Conservation (phyloP, 208 protist species). For the Wallacemonas sp. region DNA sequence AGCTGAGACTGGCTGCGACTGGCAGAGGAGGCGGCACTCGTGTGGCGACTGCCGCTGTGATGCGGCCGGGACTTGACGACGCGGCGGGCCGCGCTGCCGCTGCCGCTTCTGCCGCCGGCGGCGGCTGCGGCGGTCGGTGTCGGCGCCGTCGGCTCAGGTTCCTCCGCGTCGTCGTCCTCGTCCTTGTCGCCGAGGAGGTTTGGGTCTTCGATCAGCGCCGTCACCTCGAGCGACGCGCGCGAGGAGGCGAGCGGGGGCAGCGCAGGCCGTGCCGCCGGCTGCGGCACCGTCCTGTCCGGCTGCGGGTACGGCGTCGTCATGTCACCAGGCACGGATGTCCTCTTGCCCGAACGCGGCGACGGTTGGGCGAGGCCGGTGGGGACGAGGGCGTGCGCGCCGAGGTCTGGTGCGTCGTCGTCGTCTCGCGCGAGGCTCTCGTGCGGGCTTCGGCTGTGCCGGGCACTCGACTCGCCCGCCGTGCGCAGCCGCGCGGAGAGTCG, state of each 20-base stretch:
- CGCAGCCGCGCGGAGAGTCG: slow-evolving; percentile 6
- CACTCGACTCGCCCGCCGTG: not conserved
- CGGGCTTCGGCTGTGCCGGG: not conserved
- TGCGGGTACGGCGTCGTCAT: not conserved
- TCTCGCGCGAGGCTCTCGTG: not conserved
- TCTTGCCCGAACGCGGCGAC: not conserved
- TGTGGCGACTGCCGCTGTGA: not conserved
- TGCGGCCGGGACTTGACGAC: not conserved
- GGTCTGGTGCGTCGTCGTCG: no score
- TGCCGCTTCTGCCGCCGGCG: not conserved
- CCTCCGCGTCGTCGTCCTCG: not conserved
- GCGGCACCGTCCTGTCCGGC: not conserved
- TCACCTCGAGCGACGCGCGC: no score
- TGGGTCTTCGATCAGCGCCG: not conserved
- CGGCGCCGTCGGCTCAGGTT: slow-evolving; percentile 10
- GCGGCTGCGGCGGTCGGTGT: not conserved
- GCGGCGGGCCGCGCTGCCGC: not conserved
- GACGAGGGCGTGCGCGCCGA: no score
- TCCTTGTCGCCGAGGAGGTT: not conserved
- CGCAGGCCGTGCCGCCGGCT: not conserved
- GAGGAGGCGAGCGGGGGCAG: no score
- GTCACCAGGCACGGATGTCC: not conserved
- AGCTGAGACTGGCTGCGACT: not conserved
- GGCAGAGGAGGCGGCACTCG: not conserved
- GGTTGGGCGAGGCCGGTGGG: not conserved